phyloP scores from a whole-genome alignment of 306 rosid species.

The Ormosia emarginata region DNA sequence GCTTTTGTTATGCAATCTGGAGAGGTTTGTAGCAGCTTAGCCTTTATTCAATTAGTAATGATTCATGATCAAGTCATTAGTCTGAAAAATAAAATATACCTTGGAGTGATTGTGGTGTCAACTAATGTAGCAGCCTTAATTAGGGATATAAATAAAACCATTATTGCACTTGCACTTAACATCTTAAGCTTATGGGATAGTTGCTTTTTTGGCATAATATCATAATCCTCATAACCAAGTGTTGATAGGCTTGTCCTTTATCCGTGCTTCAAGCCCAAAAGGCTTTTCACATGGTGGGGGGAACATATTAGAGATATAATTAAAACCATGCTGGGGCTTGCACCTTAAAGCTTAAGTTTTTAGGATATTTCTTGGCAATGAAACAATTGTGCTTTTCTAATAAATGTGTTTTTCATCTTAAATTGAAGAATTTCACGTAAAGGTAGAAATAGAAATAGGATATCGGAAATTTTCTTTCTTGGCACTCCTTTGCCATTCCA shows the following conservation, averaged over 20 bases:
- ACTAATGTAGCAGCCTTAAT: background rate
- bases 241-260: background rate
- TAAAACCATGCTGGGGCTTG: background rate
- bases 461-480: background rate
- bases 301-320: background rate
- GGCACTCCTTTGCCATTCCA: background rate
- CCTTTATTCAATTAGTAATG: background rate
- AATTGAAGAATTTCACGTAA: background rate
- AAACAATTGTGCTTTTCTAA: background rate
- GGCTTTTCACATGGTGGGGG: background rate
- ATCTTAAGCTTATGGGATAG: background rate
- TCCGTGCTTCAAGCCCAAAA: background rate
- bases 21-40: conserved; percentile 54
- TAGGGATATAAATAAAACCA: background rate
- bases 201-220: background rate
- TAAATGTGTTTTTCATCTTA: background rate
- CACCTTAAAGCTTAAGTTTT: background rate
- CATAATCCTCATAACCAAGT: background rate
- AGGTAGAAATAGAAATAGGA: background rate
- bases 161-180: conserved; percentile 5
- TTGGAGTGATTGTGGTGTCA: background rate
- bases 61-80: background rate
- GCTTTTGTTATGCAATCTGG: conserved; percentile 82
- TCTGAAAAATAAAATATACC: background rate
- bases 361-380: background rate